A percentile compares a stretch with the other conserved stretches of the same genome.
Conservation (phyloP, 148 eudicot genomes). For the Camellia granthamiana region DNA sequence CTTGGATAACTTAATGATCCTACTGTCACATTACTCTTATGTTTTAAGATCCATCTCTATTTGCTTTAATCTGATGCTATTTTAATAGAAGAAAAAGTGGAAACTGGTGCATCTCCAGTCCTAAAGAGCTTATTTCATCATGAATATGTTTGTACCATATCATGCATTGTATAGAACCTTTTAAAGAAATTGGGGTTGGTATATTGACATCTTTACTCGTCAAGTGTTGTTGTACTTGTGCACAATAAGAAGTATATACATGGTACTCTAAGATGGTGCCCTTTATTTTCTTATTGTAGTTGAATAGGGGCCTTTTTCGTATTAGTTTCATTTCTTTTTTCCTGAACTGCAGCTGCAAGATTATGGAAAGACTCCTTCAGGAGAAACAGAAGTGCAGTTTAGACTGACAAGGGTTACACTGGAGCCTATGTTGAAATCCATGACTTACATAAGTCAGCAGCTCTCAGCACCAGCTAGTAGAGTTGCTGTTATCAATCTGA, state of each 20-base stretch:
- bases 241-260: background rate
- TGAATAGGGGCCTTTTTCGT: background rate
- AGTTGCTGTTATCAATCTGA: constrained; percentile 37
- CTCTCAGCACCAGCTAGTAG: constrained; percentile 29
- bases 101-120: background rate
- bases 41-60: background rate
- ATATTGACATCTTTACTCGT: background rate
- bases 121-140: background rate
- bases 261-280: background rate
- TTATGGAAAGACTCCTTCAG: constrained; percentile 30
- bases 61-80: background rate
- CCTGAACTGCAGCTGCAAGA: constrained; percentile 29
- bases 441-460: constrained; percentile 34
- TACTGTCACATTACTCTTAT: background rate
- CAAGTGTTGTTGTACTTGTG: background rate
- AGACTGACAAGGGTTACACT: constrained; percentile 30
- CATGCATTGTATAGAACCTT: background rate
- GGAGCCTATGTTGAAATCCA: constrained; percentile 44
- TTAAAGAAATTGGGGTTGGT: background rate
- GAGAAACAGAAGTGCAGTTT: constrained; percentile 32
- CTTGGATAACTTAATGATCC: background rate
- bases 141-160: background rate
- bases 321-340: constrained; percentile 2
- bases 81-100: background rate
- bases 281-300: background rate